Base-by-base conservation (phyloP, 768 basidiomycete genomes). In the Fomitopsis pulvina region DNA sequence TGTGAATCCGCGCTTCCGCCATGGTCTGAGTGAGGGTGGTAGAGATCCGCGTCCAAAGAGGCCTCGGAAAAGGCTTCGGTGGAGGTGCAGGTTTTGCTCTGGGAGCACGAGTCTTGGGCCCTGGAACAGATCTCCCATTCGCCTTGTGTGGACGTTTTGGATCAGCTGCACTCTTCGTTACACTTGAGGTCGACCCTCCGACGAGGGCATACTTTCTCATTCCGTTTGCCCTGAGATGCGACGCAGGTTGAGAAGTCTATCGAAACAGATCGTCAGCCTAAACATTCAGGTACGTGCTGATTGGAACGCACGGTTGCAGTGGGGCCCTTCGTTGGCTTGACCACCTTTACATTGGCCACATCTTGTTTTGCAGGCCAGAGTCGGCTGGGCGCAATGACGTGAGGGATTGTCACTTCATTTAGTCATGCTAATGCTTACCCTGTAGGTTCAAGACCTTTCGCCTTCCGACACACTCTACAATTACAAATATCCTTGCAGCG, bases 401-500 rank as follows among this genome's bases (percentile, higher is more conserved):
- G n/a, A n/a, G n/a, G n/a, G n/a, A n/a, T n/a, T n/a, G n/a, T n/a
- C n/a, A n/a, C n/a, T n/a, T n/a, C n/a, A n/a, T n/a, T n/a, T n/a
- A n/a, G n/a, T n/a, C n/a, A n/a, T n/a, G n/a, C n/a, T n/a, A 40
- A 41, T 2, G 63, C 77, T 18, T 55, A 85, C 85, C 82, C 82
- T 25, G 74, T 74, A 0, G 81, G 73, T 45, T 73, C 72, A 26
- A 83, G 66, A 20, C 84, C 85, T 60, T 79, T 72, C 14, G 75
- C 68, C 63, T 82, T 85, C 50, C 80, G 75, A 65, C 87, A 90
- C 3, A 61, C 63, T 37, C 74, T 70, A 54, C 87, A 90, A 61
- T 81, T 86, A 65, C 87, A 90, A 9, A 71, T 66, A 55, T 76
- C 79, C 45, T 74, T 68, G 52, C 87, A 90, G 56, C 73, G 76